These are phyloP conservation scores for Lipomyces sp. DNA, from an alignment of 805 yeast genomes.

Conservation along the genomic window DNA sequence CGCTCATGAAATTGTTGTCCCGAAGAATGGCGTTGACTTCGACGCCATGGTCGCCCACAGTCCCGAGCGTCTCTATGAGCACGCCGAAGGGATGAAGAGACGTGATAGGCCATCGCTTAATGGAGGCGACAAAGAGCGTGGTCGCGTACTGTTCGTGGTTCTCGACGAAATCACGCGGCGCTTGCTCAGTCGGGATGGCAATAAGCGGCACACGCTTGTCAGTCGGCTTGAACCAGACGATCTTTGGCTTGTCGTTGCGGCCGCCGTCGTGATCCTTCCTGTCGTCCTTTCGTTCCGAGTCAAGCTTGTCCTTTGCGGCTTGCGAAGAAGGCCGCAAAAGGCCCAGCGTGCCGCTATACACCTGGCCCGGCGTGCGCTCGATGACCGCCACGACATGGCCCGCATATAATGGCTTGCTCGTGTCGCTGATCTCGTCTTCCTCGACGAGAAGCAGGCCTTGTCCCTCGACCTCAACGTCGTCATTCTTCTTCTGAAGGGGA, in stretches of 20 bases:
- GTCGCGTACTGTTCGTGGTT: conserved; percentile 80
- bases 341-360: conserved; percentile 87
- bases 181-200: conserved; percentile 98
- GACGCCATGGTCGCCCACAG: conserved; percentile 67
- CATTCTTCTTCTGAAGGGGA: conserved; percentile 95
- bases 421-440: conserved; percentile 93
- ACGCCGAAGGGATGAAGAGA: conserved; percentile 98
- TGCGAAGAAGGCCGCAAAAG: conserved; percentile 93
- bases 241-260: conserved; percentile 65
- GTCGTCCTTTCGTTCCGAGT: conserved; percentile 36
- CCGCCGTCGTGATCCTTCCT: conserved; percentile 32
- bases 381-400: conserved; percentile 98
- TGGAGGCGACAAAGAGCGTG: conserved; percentile 86
- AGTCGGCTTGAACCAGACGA: conserved; percentile 98
- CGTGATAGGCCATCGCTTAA: conserved; percentile 98
- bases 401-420: conserved; percentile 88
- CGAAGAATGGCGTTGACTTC: conserved; percentile 86
- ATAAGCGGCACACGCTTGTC: conserved; percentile 96
- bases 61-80: conserved; percentile 79
- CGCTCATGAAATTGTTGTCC: conserved; percentile 49
- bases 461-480: conserved; percentile 98
- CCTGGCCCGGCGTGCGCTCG: conserved; percentile 95
- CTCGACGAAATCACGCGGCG: conserved; percentile 91
- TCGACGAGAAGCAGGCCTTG: conserved; percentile 87
- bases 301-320: conserved; percentile 69